Base-by-base conservation (phyloP, 257 asterid species). In the Nicotiana tomentosiformis region DNA sequence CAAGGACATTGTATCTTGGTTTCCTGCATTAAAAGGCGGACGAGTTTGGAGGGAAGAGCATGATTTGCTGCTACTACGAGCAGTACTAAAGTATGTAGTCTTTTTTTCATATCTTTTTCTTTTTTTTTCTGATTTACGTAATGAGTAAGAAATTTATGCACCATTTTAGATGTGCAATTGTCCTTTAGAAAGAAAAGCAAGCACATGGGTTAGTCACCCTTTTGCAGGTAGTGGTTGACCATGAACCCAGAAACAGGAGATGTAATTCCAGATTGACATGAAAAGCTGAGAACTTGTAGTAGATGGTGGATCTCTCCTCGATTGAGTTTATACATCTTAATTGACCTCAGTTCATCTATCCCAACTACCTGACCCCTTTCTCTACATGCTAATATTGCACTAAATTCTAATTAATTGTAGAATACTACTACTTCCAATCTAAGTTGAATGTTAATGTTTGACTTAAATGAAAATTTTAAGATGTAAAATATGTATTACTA, bases 1-100 rank as follows among this genome's bases (percentile, higher is more conserved):
- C 7, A 94, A 91, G 88, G 97, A 91, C 84, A 87, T 96, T 58
- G 72, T 93, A 62, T 86, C 92, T 46, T 93, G 97, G 85, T 89
- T 87, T 88, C 99, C 98, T 62, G 98, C 94, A 83, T 83, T 96
- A 51, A 94, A 83, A 88, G 93, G 95, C 85, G 99, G 98, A 88
- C 90, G 90, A 87, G 65, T 91, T 84, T 96, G 99, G 99, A 94
- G 91, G 87, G 97, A 89, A 88, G 90, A 90, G 66, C 98, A 96
- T 57, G 99, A 96, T 70, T 83, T 90, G 86, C 66, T 92, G 77
- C 91, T 96, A 76, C 91, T 96, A 87, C 93, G 85, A 87, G 99
- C 98, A 58, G 95, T 94, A 56, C 86, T 90, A 89, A 96, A 90
- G 99, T 96, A 93, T 35, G 64, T 20, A 26, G n/a, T 76, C 9